phyloP scores from a whole-genome alignment of 2,329 filamentous ascomycete genomes.

The Clonostachys rhizophaga region DNA sequence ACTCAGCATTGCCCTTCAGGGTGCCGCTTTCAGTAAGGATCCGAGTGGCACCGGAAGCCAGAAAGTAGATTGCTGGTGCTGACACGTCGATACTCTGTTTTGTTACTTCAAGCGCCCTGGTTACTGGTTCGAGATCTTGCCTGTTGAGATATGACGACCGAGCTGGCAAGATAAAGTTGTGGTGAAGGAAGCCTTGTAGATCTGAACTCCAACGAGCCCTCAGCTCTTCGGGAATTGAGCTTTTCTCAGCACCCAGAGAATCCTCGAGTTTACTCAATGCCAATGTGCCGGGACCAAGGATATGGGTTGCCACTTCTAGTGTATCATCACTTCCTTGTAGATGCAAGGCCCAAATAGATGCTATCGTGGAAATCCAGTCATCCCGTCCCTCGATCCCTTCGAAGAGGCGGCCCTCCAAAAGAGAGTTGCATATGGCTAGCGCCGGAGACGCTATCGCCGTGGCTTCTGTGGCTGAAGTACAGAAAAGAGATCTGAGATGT shows the following conservation, averaged over 20 bases:
- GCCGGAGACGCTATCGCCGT: slow-evolving; percentile 38
- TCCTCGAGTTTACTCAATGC: slow-evolving; percentile 35
- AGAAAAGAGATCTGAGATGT: slow-evolving; percentile 54
- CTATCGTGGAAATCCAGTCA: slow-evolving; percentile 41
- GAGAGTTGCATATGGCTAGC: slow-evolving; percentile 35
- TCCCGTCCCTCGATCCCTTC: slow-evolving; percentile 30
- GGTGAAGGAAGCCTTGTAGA: slow-evolving; percentile 42
- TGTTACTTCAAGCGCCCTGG: slow-evolving; percentile 32
- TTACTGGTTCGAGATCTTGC: slow-evolving; percentile 32
- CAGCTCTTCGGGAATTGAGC: slow-evolving; percentile 13
- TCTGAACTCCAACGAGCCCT: slow-evolving; percentile 35
- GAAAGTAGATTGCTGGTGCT: slow-evolving; percentile 37
- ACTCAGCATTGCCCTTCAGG: slow-evolving; percentile 27
- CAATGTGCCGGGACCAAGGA: slow-evolving; percentile 30
- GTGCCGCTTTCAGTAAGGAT: slow-evolving; percentile 13
- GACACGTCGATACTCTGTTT: slow-evolving; percentile 25
- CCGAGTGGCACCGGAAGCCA: slow-evolving; percentile 24
- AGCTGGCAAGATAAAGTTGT: slow-evolving; percentile 46
- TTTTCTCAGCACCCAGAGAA: slow-evolving; percentile 11
- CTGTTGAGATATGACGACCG: slow-evolving; percentile 39
- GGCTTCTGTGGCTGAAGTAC: slow-evolving; percentile 39
- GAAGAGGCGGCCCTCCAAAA: slow-evolving; percentile 20
- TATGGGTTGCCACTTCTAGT: slow-evolving; percentile 39
- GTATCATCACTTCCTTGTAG: slow-evolving; percentile 42
- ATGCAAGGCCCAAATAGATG: slow-evolving; percentile 48